phyloP scores from a whole-genome alignment of 768 basidiomycete genomes.

The Butyriboletus loyo region DNA sequence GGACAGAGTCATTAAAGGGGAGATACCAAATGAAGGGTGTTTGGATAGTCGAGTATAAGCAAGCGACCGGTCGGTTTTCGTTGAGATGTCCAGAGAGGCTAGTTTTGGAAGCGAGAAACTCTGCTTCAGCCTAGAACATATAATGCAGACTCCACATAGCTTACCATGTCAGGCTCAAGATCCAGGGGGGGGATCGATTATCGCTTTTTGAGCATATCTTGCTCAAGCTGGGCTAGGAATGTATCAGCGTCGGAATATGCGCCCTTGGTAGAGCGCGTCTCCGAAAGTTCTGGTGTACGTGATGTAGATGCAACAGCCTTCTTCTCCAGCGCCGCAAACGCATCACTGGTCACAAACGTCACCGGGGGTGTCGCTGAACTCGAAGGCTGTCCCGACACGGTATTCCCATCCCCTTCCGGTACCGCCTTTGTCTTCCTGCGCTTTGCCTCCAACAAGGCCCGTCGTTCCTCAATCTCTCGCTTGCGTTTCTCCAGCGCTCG shows the following conservation, averaged over 20 bases:
- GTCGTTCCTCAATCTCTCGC: slow-evolving; percentile 67
- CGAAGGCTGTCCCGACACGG: neutral
- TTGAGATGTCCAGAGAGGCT: slow-evolving; percentile 49
- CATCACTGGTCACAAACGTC: slow-evolving; percentile 34
- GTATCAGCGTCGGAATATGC: slow-evolving; percentile 44
- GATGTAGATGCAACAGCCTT: slow-evolving; percentile 17
- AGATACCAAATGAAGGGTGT: slow-evolving; percentile 36
- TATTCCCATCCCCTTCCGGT: slow-evolving; percentile 10
- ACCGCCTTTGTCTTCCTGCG: slow-evolving; percentile 48
- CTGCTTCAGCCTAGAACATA: slow-evolving; percentile 2
- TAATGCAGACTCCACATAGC: neutral
- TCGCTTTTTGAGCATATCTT: slow-evolving; percentile 45
- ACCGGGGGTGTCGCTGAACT: neutral
- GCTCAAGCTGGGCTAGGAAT: slow-evolving; percentile 65
- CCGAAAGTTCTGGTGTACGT: slow-evolving; percentile 24
- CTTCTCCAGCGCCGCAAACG: slow-evolving; percentile 51
- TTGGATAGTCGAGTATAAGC: slow-evolving; percentile 43
- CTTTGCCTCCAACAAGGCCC: slow-evolving; percentile 60
- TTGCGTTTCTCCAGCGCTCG: slow-evolving; percentile 66
- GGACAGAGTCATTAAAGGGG: slow-evolving; percentile 35
- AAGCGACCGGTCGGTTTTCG: slow-evolving; percentile 41
- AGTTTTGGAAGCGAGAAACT: slow-evolving; percentile 36
- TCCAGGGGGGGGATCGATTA: neutral
- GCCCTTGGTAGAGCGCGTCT: slow-evolving; percentile 21
- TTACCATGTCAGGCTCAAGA: neutral